Percentiles rank a stretch among this genome's conserved stretches.
Conservation (phyloP, 1,139 yeast genomes). For the Pichia sp. region DNA sequence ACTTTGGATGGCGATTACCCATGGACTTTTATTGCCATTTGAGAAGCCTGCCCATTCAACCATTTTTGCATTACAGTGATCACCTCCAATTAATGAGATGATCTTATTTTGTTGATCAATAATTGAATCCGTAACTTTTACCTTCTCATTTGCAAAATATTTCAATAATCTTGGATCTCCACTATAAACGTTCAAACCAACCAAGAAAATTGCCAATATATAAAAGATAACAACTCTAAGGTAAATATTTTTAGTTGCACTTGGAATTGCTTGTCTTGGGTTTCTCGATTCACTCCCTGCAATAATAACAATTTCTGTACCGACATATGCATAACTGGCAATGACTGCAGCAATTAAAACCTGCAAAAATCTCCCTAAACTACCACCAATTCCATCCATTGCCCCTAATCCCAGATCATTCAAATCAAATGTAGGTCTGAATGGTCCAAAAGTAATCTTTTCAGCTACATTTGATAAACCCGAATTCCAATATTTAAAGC, state of each 20-base stretch:
- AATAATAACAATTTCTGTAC: constrained; percentile 75
- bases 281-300: constrained; percentile 84
- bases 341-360: constrained; percentile 56
- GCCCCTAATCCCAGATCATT: constrained; percentile 45
- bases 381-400: constrained; percentile 53
- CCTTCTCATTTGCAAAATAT: constrained; percentile 30
- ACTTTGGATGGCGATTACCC: constrained; percentile 72
- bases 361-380: constrained; percentile 57
- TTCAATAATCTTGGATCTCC: constrained; percentile 68
- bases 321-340: constrained; percentile 69
- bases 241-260: constrained; percentile 69
- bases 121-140: neutral
- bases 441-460: constrained; percentile 58
- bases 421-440: constrained; percentile 62
- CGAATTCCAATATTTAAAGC: constrained; percentile 62
- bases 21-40: constrained; percentile 66
- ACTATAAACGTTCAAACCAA: constrained; percentile 64
- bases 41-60: constrained; percentile 42
- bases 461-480: constrained; percentile 43
- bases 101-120: constrained; percentile 18
- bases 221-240: constrained; percentile 67
- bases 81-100: constrained; percentile 28
- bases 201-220: constrained; percentile 61
- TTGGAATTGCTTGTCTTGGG: constrained; percentile 72
- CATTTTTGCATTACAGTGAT: constrained; percentile 30